A percentile compares a stretch with the other conserved stretches of the same genome.
Evolutionary conservation across 2,329 filamentous ascomycete species (phyloP).

Genomic region (Verticillium tricorpus): DNA sequence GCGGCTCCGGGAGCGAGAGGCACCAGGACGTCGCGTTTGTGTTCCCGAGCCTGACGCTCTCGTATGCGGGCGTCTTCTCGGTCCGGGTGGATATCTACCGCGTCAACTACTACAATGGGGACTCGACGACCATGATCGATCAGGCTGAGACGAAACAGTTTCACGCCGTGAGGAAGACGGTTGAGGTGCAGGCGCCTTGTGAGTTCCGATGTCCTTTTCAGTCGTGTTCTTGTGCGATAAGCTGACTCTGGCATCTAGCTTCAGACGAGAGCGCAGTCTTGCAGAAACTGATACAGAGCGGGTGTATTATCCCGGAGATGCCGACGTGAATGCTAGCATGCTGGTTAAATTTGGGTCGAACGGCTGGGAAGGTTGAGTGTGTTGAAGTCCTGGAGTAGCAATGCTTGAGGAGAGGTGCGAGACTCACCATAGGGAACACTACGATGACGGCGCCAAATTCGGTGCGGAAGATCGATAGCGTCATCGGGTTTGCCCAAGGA

Average conservation of each 20-base stretch:
- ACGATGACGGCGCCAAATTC: too few relatives aligned
- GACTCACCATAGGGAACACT: too few relatives aligned
- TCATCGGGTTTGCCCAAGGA: too few relatives aligned
- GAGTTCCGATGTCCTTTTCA: not conserved
- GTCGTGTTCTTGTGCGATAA: not conserved
- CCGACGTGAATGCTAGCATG: not conserved
- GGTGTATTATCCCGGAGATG: not conserved
- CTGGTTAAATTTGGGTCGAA: too few relatives aligned
- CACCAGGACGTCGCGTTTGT: constrained; percentile 15
- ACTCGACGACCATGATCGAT: not conserved
- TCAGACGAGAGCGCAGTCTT: not conserved
- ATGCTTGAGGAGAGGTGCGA: too few relatives aligned
- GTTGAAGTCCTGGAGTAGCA: too few relatives aligned
- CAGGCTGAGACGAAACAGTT: not conserved
- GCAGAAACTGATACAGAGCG: not conserved
- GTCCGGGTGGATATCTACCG: constrained; percentile 24
- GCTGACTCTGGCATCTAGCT: not conserved
- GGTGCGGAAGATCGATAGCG: too few relatives aligned
- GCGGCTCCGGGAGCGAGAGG: not conserved
- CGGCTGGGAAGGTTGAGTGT: too few relatives aligned
- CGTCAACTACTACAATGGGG: constrained; percentile 4
- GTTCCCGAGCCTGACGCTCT: constrained; percentile 20
- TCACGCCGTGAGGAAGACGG: not conserved
- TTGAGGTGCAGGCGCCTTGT: not conserved
- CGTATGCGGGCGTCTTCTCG: constrained; percentile 15